These are phyloP conservation scores for Coemansia sp. DNA, from an alignment of 192 early-diverging fungal genomes.

Conservation along the genomic window DNA sequence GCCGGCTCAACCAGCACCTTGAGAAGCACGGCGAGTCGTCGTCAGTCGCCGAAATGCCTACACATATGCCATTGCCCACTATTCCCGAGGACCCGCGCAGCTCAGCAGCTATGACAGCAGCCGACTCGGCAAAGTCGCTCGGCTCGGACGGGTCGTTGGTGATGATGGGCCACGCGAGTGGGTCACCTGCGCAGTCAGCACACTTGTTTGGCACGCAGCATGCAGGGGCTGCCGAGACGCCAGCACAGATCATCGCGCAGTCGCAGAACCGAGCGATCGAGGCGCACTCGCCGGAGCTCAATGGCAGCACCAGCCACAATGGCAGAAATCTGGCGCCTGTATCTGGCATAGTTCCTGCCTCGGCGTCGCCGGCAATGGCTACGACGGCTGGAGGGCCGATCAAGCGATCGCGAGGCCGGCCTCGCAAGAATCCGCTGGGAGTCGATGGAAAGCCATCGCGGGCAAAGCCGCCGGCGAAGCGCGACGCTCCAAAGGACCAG, in stretches of 20 bases:
- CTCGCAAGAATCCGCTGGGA: slow-evolving; percentile 45
- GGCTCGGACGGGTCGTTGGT: slow-evolving; percentile 26
- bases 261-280: slow-evolving; percentile 34
- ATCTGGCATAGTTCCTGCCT: background rate
- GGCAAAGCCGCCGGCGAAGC: slow-evolving; percentile 27
- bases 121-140: background rate
- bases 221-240: slow-evolving; percentile 11
- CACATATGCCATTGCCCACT: slow-evolving; percentile 16
- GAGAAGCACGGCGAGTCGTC: slow-evolving; percentile 15
- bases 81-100: slow-evolving; percentile 18
- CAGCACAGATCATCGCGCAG: slow-evolving; percentile 34
- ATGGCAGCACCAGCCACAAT: slow-evolving; percentile 1
- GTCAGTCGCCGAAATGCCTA: background rate
- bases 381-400: slow-evolving; percentile 20
- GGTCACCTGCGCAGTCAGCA: background rate
- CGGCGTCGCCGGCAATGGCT: background rate
- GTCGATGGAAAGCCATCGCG: slow-evolving; percentile 22
- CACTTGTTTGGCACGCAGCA: slow-evolving; percentile 1
- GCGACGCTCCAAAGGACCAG: background rate
- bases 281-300: slow-evolving; percentile 43
- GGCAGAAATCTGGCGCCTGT: background rate
- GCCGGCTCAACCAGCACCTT: slow-evolving; percentile 44
- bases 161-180: slow-evolving; percentile 24
- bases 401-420: slow-evolving; percentile 43
- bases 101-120: background rate